These are phyloP conservation scores for Crucihimalaya himalaica DNA, from an alignment of 345 rosid genomes.

Conservation along the genomic window DNA sequence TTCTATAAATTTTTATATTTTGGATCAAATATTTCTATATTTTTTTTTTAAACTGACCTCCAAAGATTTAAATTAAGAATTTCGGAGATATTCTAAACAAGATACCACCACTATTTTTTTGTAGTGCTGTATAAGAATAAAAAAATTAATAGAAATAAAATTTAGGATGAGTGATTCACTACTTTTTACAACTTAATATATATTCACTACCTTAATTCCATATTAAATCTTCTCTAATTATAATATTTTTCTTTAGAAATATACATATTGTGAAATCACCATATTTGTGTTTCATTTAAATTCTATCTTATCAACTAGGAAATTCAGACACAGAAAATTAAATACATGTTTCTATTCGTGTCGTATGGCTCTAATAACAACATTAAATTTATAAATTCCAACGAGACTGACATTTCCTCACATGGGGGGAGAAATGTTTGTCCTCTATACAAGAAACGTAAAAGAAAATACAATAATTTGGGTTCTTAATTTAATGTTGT, in stretches of 20 bases:
- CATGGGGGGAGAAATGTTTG: conserved; percentile 45
- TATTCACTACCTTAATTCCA: no score
- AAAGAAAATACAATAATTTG: background rate
- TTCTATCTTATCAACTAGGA: conserved; percentile 27
- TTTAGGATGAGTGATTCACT: no score
- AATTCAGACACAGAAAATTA: conserved; percentile 18
- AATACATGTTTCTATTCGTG: conserved; percentile 31
- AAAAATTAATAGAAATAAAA: no score
- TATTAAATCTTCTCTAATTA: background rate
- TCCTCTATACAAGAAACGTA: conserved; percentile 19
- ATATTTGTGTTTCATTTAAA: conserved; percentile 3
- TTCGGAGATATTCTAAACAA: no score
- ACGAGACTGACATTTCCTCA: conserved; percentile 42
- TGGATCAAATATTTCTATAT: no score
- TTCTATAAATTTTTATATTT: no score
- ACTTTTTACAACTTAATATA: no score
- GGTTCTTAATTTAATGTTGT: conserved; percentile 18
- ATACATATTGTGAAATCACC: background rate
- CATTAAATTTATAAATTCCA: conserved; percentile 31
- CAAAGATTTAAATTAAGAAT: no score
- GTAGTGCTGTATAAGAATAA: no score
- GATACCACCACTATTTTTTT: no score
- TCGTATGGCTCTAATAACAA: conserved; percentile 18
- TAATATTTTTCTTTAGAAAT: background rate
- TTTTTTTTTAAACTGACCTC: no score